phyloP scores from a whole-genome alignment of 768 basidiomycete genomes.

The Suillus spraguei region DNA sequence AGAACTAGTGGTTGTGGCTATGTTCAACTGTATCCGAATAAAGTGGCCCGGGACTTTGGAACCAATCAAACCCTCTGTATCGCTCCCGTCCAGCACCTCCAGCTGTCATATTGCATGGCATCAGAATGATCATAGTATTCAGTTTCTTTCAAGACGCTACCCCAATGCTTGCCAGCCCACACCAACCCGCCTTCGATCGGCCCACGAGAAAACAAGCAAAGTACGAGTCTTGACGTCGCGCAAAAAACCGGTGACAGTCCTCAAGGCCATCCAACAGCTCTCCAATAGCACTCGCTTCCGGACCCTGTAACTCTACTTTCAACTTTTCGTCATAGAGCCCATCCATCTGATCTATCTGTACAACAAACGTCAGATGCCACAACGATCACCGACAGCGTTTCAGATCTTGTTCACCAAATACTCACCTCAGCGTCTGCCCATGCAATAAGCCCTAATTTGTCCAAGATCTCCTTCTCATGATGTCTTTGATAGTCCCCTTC shows the following conservation, averaged over 20 bases:
- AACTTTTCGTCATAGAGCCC: background rate
- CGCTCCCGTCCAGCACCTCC: too few relatives aligned
- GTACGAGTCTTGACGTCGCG: slow-evolving; percentile 19
- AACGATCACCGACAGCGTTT: background rate
- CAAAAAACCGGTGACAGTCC: slow-evolving; percentile 18
- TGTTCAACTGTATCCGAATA: background rate
- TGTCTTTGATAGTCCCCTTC: slow-evolving; percentile 35
- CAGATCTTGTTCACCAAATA: background rate
- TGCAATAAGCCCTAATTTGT: slow-evolving; percentile 34
- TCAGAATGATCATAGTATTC: background rate
- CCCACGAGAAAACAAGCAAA: slow-evolving; percentile 45
- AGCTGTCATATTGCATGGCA: background rate
- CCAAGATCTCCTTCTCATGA: slow-evolving; percentile 34
- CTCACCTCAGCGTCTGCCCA: slow-evolving; percentile 21
- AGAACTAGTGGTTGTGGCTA: slow-evolving; percentile 7
- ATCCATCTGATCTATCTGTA: background rate
- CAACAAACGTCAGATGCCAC: background rate
- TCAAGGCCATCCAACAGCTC: slow-evolving; percentile 9
- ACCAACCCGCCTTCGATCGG: slow-evolving; percentile 20
- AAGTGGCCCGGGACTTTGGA: too few relatives aligned
- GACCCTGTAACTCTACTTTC: background rate
- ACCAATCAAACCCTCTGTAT: background rate
- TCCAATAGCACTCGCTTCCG: background rate
- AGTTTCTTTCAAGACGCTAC: slow-evolving; percentile 8
- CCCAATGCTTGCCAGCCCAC: slow-evolving; percentile 24